Base-by-base conservation (phyloP, 1,284 basidiomycete species). In the Irpex sp. region DNA sequence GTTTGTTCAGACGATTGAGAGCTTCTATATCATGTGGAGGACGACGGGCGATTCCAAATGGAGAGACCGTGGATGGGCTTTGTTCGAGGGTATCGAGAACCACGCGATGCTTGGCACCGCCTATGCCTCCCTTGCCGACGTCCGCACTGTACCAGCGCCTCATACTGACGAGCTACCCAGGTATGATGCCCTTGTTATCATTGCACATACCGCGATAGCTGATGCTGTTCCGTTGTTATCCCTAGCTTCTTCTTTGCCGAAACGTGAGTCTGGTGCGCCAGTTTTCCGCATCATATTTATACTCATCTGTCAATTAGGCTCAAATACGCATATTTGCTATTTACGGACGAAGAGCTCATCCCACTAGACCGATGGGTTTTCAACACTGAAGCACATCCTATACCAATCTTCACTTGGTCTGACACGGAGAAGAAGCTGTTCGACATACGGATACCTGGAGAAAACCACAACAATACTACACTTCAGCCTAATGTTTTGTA, bases 341-440 rank as follows among this genome's bases (percentile, higher is more conserved):
- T 86, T 72, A 72, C 71, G 57, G 80, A 84, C 49, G 78, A 82
- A 55, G 83, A 84, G 59, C 72, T 79, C 1, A 64, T 91, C 55
- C 84, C 88, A 9, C 72, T 92, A 35, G 84, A 89, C 65, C 74
- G 83, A 67, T 93, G 87, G 83, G 89, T 93, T 28, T 88, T 93
- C 71, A 94, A 93, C 70, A 94, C 92, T 1, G 92, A 92, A 74
- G 90, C 88, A 10, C 90, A 92, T 68, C 85, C 88, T 1, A 74
- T 93, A 7, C 90, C 90, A 4, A 77, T 90, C 18, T 90, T 91
- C 67, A 70, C 81, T 58, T 91, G 86, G 88, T 81, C 79, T 3
- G 64, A 67, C 7, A 71, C 68, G 71, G 74, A 75, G 66, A 70
- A 66, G 62, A 58, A 64, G 57, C 58, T 58, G 19, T 70, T 69